These are phyloP conservation scores for Chrysoporthe deuterocubensis DNA, from an alignment of 2,329 filamentous ascomycete genomes.

Conservation along the genomic window DNA sequence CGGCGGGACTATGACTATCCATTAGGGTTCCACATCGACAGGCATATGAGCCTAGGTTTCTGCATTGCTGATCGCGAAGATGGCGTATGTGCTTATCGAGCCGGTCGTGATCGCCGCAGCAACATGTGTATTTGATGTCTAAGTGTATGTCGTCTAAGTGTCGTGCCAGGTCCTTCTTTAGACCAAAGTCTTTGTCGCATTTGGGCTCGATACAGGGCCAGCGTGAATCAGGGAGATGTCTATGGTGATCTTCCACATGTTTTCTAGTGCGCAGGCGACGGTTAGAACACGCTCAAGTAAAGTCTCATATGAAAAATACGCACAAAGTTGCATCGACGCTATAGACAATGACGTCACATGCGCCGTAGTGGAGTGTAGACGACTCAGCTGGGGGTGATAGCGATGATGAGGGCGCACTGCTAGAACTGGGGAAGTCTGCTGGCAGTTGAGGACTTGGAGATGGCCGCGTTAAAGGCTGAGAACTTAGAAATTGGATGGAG, in stretches of 20 bases:
- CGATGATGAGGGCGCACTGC: background rate
- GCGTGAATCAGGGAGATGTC: too few species aligned
- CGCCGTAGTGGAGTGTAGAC: background rate
- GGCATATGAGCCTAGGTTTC: background rate
- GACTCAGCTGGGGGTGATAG: background rate
- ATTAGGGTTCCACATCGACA: conserved; percentile 14
- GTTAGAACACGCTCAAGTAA: background rate
- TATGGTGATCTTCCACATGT: background rate
- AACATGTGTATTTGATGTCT: conserved; percentile 3
- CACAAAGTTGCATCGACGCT: background rate
- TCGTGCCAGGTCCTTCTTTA: conserved; percentile 4
- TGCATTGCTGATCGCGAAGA: background rate
- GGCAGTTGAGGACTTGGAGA: background rate
- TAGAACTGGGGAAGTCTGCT: background rate
- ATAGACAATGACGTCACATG: background rate
- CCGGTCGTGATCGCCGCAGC: background rate
- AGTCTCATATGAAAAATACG: background rate
- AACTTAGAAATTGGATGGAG: background rate
- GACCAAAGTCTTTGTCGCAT: background rate
- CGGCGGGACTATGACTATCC: conserved; percentile 1
- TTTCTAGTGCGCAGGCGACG: background rate
- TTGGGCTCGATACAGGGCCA: conserved; percentile 7
- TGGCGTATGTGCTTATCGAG: conserved; percentile 1
- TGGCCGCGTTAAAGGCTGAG: background rate
- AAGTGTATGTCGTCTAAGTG: conserved; percentile 2